Conservation (phyloP, 2,329 filamentous ascomycete species). For the Sporothrix pseudoabietina region DNA sequence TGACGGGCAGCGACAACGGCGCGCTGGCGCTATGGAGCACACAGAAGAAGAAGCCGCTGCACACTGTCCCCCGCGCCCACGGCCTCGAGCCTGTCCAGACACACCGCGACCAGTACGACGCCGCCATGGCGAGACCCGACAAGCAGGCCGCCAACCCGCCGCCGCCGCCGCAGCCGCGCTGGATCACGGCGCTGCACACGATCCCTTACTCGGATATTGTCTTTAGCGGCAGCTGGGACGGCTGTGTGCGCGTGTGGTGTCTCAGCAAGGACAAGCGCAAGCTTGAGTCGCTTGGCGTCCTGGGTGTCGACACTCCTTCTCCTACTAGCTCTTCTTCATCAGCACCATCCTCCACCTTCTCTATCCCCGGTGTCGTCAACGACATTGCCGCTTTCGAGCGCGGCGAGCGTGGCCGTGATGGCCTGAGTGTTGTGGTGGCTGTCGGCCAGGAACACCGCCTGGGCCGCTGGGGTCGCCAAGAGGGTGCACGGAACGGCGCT, state of each 20-base stretch:
- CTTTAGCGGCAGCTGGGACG: constrained; percentile 93
- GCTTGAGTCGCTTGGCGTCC: constrained; percentile 70
- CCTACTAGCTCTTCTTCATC: background rate
- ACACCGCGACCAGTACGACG: constrained; percentile 53
- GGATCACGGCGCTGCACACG: constrained; percentile 85
- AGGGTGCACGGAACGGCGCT: constrained; percentile 75
- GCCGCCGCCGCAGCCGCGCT: constrained; percentile 70
- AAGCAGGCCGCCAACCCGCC: constrained; percentile 72
- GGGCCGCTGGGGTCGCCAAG: constrained; percentile 73
- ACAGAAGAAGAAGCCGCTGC: constrained; percentile 92
- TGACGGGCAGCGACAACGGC: constrained; percentile 93
- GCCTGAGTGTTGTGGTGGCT: constrained; percentile 81
- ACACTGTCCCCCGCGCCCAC: constrained; percentile 77
- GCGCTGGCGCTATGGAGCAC: constrained; percentile 83
- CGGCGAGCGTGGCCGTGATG: constrained; percentile 73
- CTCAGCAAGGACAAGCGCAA: constrained; percentile 80
- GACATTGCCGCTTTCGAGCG: constrained; percentile 85
- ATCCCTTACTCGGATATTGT: constrained; percentile 90
- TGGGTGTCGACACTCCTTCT: constrained; percentile 46
- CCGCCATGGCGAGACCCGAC: constrained; percentile 51
- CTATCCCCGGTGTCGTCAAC: constrained; percentile 73
- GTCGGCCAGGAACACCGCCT: constrained; percentile 84
- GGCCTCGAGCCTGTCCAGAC: constrained; percentile 74
- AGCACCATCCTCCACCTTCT: background rate
- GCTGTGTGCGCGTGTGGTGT: constrained; percentile 80